Evolutionary conservation across 163 green algal species (phyloP).

Genomic region (Trebouxiophyceae sp.): DNA sequence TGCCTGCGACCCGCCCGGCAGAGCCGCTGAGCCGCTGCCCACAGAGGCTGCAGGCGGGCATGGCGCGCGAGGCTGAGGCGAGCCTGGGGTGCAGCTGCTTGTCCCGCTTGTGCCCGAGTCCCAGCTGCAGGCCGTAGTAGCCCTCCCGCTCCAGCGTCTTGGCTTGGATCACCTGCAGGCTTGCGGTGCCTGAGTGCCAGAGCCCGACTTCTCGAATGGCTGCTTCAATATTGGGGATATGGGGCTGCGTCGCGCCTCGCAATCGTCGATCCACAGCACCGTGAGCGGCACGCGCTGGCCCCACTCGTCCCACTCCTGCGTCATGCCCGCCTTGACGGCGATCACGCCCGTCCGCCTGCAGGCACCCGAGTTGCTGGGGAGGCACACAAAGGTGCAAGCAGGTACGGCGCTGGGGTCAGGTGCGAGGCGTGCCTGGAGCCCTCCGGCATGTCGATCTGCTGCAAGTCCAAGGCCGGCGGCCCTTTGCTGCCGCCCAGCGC

Average conservation of each 20-base stretch:
- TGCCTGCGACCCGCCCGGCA: constrained; percentile 27
- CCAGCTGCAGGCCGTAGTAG: constrained; percentile 72
- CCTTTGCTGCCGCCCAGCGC: not conserved
- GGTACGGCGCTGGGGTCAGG: not conserved
- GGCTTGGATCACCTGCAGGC: constrained; percentile 64
- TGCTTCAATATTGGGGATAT: no score
- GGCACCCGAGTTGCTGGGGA: not conserved
- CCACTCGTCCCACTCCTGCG: constrained; percentile 90
- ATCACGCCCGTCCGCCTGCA: constrained; percentile 64
- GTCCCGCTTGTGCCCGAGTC: constrained; percentile 48
- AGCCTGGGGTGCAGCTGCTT: constrained; percentile 60
- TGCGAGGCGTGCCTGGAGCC: not conserved
- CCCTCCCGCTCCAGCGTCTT: constrained; percentile 64
- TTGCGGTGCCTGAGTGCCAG: no score
- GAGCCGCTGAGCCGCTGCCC: no score
- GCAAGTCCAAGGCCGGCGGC: not conserved
- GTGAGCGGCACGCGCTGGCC: constrained; percentile 84
- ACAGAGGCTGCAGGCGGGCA: not conserved
- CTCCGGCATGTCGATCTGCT: not conserved
- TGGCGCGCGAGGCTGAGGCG: not conserved
- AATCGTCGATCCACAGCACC: constrained; percentile 95
- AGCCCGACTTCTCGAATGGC: no score
- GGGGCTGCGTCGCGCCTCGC: constrained; percentile 75
- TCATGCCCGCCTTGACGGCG: constrained; percentile 96
- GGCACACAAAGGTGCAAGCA: not conserved